These are phyloP conservation scores for Pythium periplocum DNA, from an alignment of 352 stramenopile species.

Conservation along the genomic window DNA sequence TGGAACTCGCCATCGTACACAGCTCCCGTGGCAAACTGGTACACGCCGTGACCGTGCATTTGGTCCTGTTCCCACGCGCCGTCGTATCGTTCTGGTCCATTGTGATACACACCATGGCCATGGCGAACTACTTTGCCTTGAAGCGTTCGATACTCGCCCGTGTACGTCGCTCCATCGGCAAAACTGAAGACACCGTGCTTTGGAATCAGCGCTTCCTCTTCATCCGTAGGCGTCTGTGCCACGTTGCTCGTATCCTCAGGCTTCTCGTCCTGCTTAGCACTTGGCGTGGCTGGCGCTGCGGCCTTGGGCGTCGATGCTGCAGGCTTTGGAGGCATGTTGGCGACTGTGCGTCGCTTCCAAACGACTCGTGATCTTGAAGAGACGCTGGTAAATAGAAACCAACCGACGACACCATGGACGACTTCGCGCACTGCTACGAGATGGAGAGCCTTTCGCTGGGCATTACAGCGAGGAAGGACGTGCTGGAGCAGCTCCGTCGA, in stretches of 20 bases:
- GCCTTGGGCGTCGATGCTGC: slow-evolving; percentile 14
- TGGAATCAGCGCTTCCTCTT: slow-evolving; percentile 23
- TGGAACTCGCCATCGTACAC: slow-evolving; percentile 75
- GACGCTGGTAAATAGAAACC: slow-evolving; percentile 5
- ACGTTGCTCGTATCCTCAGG: slow-evolving; percentile 21
- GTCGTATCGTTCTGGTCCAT: slow-evolving; percentile 58
- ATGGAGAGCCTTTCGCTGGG: slow-evolving; percentile 71
- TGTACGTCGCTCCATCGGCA: slow-evolving; percentile 56
- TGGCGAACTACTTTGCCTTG: slow-evolving; percentile 45
- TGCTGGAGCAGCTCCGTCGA: slow-evolving; percentile 36
- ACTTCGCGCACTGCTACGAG: slow-evolving; percentile 69
- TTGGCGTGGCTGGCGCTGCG: slow-evolving; percentile 7
- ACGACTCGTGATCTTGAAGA: slow-evolving; percentile 20
- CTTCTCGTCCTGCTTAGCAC: slow-evolving; percentile 21
- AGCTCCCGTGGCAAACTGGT: slow-evolving; percentile 62
- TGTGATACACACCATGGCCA: slow-evolving; percentile 38
- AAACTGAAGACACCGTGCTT: slow-evolving; percentile 61
- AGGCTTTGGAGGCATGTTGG: slow-evolving; percentile 22
- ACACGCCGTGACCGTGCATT: slow-evolving; percentile 65
- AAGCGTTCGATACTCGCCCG: slow-evolving; percentile 36
- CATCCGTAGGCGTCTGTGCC: slow-evolving; percentile 13
- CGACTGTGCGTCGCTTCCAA: not conserved
- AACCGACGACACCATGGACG: slow-evolving; percentile 32
- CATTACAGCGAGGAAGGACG: slow-evolving; percentile 53
- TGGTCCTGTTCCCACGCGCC: slow-evolving; percentile 55